Evolutionary conservation across 2,329 filamentous ascomycete genomes (phyloP).

Genomic region (Aspergillus bombycis): DNA sequence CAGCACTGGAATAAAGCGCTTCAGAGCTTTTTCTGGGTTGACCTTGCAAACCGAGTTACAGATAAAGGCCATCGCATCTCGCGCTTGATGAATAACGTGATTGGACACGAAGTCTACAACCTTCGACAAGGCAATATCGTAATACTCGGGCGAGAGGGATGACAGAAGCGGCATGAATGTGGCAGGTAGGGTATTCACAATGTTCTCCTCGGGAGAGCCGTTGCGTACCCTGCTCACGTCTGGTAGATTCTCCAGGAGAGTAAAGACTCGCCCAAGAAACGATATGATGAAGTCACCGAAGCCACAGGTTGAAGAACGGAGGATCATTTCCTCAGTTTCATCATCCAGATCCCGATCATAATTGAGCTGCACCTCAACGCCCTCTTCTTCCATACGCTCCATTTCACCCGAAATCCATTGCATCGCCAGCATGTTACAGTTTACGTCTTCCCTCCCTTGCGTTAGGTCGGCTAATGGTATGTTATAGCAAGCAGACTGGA

Average conservation of each 20-base stretch:
- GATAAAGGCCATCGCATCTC: slow-evolving; percentile 98
- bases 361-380: slow-evolving; percentile 81
- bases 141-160: slow-evolving; percentile 87
- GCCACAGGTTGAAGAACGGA: slow-evolving; percentile 90
- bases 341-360: slow-evolving; percentile 81
- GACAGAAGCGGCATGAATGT: slow-evolving; percentile 89
- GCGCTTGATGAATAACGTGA: slow-evolving; percentile 94
- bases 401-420: slow-evolving; percentile 95
- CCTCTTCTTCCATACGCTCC: slow-evolving; percentile 87
- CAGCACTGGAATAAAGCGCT: slow-evolving; percentile 86
- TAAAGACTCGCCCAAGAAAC: slow-evolving; percentile 92
- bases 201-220: slow-evolving; percentile 92
- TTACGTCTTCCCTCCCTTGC: slow-evolving; percentile 66
- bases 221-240: slow-evolving; percentile 86
- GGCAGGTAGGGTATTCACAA: slow-evolving; percentile 92
- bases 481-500: slow-evolving; percentile 93
- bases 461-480: slow-evolving; percentile 88
- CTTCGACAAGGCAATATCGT: slow-evolving; percentile 89
- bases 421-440: slow-evolving; percentile 77
- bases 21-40: slow-evolving; percentile 89
- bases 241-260: slow-evolving; percentile 89
- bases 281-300: slow-evolving; percentile 91
- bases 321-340: slow-evolving; percentile 81
- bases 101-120: slow-evolving; percentile 87
- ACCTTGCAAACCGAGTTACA: slow-evolving; percentile 96